Base-by-base conservation (phyloP, 2,329 filamentous ascomycete genomes). In the Penicillium rolfsii region DNA sequence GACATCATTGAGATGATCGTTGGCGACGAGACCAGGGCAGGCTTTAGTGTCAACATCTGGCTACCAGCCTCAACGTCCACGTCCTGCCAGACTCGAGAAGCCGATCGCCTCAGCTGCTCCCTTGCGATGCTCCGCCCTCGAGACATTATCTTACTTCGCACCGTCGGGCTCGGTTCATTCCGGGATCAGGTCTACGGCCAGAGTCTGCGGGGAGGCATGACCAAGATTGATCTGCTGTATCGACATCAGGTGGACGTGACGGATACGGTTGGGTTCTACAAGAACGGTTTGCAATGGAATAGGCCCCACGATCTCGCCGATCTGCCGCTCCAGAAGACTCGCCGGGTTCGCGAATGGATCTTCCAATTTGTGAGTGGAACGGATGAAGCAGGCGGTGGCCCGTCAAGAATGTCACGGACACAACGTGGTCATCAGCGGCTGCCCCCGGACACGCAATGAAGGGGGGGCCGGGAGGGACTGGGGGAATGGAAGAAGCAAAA, bases 21-120 rank as follows among this genome's bases (percentile, higher is more conserved):
- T 0, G 93, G 91, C 5, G 94, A 98, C 74, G 91, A 97, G 55
- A 96, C 93, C 0, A 86, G 84, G 64, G 86, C 91, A 0, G 90
- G 89, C 2, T 96, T 97, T 76, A 86, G 84, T 30, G 82, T 97
- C 58, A 93, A 90, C 2, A 92, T 96, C 73, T 98, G 94, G 94
- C 79, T 96, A 1, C 77, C 83, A 4, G 75, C 80, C 2, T 57
- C 63, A 22, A 69, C 75, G 5, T 49, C 65, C 46, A 40, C 36
- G 36, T 62, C 49, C 33, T 64, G 62, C 66, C 69, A 63, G 41
- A 46, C 28, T 30, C 57, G 41, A 16, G 59, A 68, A 30, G 63
- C 63, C 26, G 67, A 71, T 60, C 70, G 66, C 35, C 76, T 85
- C 26, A 71, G 79, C 9, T 67, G 71, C 65, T 80, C 69, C 43